Base-by-base conservation (phyloP, 2,329 filamentous ascomycete genomes). In the Ophiostoma quercus region DNA sequence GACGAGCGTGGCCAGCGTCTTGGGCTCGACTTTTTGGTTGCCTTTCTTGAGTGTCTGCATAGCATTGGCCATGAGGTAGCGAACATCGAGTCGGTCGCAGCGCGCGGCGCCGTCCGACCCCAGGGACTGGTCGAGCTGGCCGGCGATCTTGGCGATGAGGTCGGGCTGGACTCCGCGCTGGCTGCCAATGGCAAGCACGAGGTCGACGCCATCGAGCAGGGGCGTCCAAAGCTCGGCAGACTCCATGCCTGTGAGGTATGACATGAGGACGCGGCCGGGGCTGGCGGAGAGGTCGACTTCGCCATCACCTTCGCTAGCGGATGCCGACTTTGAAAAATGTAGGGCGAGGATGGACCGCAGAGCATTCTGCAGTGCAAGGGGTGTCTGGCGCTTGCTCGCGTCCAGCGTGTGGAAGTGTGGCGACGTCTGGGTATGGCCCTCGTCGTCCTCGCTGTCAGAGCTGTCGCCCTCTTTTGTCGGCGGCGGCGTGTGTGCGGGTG, bases 1-100 rank as follows among this genome's bases (percentile, higher is more conserved):
- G 29, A 89, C 81, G 1, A 88, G 79, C 0, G 84, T 83, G 1
- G 87, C 87, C 1, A 89, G 80, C 25, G 89, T 47, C n/a, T 41
- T 41, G 16, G 54, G 16, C 5, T 67, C 62, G 19, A 41, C 63
- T 3, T 68, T 43, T 70, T 85, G 85, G 1, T 83, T 79, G 5
- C 83, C 0, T 41, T 41, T 41, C 39, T 41, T 85, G 72, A 84
- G 85, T 0, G 82, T 79, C 75, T 88, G 86, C 83, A 89, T 86
- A 4, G 84, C 85, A 72, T 83, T 87, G 73, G 83, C 83, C 69
- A 88, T 83, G 67, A 90, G 80, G 73, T 87, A 88, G 85, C 85
- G 82, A 39, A 89, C 79, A 74, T 89, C 85, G n/a, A 89, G 76
- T 51, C 83, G 82, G 19, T 84, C 86, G 71, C 83, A 87, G 54